phyloP scores from a whole-genome alignment of 2,329 filamentous ascomycete genomes.

The Lasiodiplodia gonubiensis region DNA sequence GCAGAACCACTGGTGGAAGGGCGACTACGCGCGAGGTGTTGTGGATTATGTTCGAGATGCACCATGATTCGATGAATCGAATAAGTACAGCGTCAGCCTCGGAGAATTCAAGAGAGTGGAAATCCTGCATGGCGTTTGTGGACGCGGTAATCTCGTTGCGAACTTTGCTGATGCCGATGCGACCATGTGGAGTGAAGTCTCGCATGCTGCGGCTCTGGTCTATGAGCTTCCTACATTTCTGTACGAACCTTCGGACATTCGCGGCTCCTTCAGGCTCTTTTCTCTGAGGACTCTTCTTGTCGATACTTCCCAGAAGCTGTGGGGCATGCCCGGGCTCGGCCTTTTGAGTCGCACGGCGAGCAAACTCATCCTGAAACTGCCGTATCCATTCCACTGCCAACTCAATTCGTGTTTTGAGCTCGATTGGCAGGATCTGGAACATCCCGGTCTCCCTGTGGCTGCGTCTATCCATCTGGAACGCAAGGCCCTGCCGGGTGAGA shows the following conservation, averaged over 20 bases:
- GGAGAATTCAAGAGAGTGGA: conserved; percentile 52
- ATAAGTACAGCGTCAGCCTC: conserved; percentile 63
- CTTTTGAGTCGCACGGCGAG: conserved; percentile 30
- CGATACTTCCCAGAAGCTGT: too few species aligned
- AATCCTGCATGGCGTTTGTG: conserved; percentile 32
- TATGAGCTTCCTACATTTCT: conserved; percentile 50
- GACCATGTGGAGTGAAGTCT: conserved; percentile 40
- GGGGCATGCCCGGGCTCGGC: too few species aligned
- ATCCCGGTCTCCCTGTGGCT: conserved; percentile 61
- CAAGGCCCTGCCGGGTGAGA: conserved; percentile 64
- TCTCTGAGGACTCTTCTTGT: not conserved
- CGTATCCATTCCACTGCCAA: conserved; percentile 61
- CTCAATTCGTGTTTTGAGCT: conserved; percentile 60
- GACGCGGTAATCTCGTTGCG: conserved; percentile 34
- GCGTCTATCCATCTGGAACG: conserved; percentile 62
- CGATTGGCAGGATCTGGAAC: conserved; percentile 66
- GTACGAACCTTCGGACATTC: conserved; percentile 47
- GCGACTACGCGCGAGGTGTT: conserved; percentile 60
- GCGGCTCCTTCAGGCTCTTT: conserved; percentile 32
- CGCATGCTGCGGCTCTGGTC: conserved; percentile 46
- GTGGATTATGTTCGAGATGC: conserved; percentile 39
- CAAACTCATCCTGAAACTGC: conserved; percentile 57
- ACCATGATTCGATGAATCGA: conserved; percentile 71
- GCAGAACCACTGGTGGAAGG: conserved; percentile 68
- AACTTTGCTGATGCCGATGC: conserved; percentile 47